Conservation (phyloP, 345 rosid genomes). For the Arabis hirsuta region DNA sequence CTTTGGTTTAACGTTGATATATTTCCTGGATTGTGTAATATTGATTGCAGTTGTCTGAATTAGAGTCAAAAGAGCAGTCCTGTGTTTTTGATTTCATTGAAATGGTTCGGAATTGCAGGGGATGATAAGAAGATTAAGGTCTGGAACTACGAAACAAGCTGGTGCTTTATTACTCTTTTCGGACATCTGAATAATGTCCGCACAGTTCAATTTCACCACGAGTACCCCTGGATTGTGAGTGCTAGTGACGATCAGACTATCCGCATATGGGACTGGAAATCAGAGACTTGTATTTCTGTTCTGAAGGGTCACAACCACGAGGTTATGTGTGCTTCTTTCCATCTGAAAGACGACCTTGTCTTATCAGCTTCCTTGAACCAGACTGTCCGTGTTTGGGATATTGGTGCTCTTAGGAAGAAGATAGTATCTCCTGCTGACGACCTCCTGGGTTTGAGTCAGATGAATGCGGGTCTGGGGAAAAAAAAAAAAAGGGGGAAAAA, state of each 20-base stretch:
- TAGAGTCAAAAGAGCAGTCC: no score
- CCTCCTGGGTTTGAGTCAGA: no score
- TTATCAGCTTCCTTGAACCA: constrained; percentile 95
- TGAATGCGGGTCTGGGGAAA: no score
- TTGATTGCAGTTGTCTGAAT: no score
- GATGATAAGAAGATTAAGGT: constrained; percentile 95
- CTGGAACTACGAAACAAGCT: constrained; percentile 83
- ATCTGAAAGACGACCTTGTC: constrained; percentile 87
- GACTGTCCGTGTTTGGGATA: constrained; percentile 95
- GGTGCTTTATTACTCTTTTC: constrained; percentile 85
- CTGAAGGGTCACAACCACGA: constrained; percentile 89
- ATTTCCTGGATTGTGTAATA: no score
- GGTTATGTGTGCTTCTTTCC: constrained; percentile 95
- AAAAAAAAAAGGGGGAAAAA: no score
- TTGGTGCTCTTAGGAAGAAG: constrained; percentile 82
- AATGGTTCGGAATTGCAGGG: constrained; percentile 47
- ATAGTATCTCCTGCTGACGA: constrained; percentile 47
- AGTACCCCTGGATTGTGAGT: constrained; percentile 92
- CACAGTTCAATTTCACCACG: constrained; percentile 93
- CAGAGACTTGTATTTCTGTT: constrained; percentile 84
- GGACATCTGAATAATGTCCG: constrained; percentile 93
- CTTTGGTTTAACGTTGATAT: no score
- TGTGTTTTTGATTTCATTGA: no score
- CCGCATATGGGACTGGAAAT: constrained; percentile 94
- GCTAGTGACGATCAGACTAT: constrained; percentile 96